These are phyloP conservation scores for Ceratocystis harringtonii DNA, from an alignment of 2,329 filamentous ascomycete genomes.

Conservation along the genomic window DNA sequence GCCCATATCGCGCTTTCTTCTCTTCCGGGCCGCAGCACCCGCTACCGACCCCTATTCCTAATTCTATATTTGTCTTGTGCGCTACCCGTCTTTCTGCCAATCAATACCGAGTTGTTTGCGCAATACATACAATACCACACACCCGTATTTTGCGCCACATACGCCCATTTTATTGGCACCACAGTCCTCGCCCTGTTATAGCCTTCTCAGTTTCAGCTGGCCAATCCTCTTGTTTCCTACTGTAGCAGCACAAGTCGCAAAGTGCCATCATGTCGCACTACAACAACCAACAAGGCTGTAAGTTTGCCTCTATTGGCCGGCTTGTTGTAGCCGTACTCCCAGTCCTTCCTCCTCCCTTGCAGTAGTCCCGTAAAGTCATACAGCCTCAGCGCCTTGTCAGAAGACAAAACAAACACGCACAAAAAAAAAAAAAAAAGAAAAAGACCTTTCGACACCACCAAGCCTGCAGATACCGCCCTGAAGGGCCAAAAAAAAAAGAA, in stretches of 20 bases:
- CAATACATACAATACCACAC: not conserved
- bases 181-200: not conserved
- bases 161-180: not conserved
- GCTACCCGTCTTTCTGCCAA: not conserved
- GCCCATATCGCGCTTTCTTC: not conserved
- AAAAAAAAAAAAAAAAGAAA: not conserved
- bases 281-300: slow-evolving; percentile 16
- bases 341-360: not conserved
- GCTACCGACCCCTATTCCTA: not conserved
- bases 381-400: not conserved
- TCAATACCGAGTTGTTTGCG: not conserved
- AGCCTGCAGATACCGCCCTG: not conserved
- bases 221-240: not conserved
- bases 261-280: slow-evolving; percentile 14
- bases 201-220: not conserved
- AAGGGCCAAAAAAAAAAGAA: not conserved
- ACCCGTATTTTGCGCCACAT: not conserved
- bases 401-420: not conserved
- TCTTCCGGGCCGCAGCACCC: not conserved
- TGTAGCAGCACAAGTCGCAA: not conserved
- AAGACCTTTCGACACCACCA: not conserved
- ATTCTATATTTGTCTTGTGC: not conserved
- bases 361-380: not conserved
- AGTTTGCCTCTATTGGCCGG: slow-evolving; percentile 4
- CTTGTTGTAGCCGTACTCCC: not conserved